phyloP scores from a whole-genome alignment of 495 filamentous ascomycete genomes.

The Daldinia loculata region DNA sequence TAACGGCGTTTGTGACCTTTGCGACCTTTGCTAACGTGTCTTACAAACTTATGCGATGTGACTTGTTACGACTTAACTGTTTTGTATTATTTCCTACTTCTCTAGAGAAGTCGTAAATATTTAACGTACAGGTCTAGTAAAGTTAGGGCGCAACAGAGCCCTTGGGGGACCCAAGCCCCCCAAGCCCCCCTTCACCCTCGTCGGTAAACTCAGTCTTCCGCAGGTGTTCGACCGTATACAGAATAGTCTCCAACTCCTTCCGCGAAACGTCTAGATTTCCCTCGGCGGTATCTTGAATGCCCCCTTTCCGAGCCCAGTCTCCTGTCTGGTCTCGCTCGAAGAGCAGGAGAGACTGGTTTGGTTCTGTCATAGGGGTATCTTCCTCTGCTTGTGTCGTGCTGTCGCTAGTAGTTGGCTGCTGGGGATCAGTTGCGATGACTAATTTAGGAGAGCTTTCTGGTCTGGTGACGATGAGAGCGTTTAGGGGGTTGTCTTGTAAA shows the following conservation, averaged over 20 bases:
- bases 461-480: conserved; percentile 51
- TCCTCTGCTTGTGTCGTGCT: conserved; percentile 35
- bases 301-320: conserved; percentile 18
- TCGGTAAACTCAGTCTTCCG: conserved; percentile 71
- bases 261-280: conserved; percentile 45
- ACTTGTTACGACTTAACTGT: neutral
- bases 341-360: conserved; percentile 23
- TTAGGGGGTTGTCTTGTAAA: conserved; percentile 69
- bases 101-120: neutral
- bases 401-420: neutral
- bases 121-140: neutral
- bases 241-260: conserved; percentile 60
- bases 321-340: conserved; percentile 32
- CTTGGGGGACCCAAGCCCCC: no score
- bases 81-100: neutral
- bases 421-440: conserved; percentile 66
- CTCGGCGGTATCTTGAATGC: conserved; percentile 28
- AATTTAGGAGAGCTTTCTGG: conserved; percentile 45
- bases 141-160: neutral
- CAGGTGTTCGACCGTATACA: conserved; percentile 78
- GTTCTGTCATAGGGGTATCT: neutral
- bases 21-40: neutral
- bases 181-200: conserved; percentile 41
- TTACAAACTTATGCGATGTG: neutral
- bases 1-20: neutral